A percentile compares a stretch with the other conserved stretches of the same genome.
Evolutionary conservation across 192 early-diverging fungal species (phyloP).

Genomic region (Phlyctochytrium bullatum): DNA sequence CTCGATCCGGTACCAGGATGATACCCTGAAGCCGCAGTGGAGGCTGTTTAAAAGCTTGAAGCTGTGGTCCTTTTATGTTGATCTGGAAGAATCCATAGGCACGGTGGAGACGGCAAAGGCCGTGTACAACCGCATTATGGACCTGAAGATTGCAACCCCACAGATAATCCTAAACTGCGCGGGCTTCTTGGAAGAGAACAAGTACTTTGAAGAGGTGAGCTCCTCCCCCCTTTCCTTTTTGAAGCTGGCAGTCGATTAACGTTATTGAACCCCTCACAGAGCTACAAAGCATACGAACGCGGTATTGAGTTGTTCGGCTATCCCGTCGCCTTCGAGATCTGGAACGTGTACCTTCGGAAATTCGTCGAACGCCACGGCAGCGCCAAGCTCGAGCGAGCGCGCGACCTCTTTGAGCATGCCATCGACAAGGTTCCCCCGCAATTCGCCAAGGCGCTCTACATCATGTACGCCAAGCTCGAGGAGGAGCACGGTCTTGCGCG

Average conservation of each 20-base stretch:
- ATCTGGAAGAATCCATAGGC: conserved; percentile 90
- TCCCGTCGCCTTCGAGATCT: conserved; percentile 95
- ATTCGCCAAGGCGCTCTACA: conserved; percentile 80
- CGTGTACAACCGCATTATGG: conserved; percentile 90
- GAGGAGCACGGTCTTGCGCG: conserved; percentile 88
- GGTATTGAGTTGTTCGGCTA: conserved; percentile 96
- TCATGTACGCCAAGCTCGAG: conserved; percentile 90
- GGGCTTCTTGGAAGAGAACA: conserved; percentile 80
- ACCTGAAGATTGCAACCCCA: conserved; percentile 90
- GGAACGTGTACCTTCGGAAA: conserved; percentile 90
- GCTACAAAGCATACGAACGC: conserved; percentile 92
- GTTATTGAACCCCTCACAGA: conserved; percentile 34
- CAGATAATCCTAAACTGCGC: conserved; percentile 97
- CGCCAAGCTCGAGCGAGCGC: conserved; percentile 80
- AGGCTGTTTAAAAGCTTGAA: conserved; percentile 85
- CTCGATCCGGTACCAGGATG: conserved; percentile 73
- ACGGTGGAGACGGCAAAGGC: conserved; percentile 73
- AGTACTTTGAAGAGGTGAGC: conserved; percentile 84
- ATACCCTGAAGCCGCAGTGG: conserved; percentile 68
- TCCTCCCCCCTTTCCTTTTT: background rate
- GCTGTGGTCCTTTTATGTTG: conserved; percentile 92
- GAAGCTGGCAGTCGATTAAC: background rate
- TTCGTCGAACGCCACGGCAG: conserved; percentile 87
- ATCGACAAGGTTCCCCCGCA: conserved; percentile 79
- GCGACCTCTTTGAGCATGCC: conserved; percentile 96